Conservation (phyloP, 345 rosid genomes). For the Leavenworthia alabamica region DNA sequence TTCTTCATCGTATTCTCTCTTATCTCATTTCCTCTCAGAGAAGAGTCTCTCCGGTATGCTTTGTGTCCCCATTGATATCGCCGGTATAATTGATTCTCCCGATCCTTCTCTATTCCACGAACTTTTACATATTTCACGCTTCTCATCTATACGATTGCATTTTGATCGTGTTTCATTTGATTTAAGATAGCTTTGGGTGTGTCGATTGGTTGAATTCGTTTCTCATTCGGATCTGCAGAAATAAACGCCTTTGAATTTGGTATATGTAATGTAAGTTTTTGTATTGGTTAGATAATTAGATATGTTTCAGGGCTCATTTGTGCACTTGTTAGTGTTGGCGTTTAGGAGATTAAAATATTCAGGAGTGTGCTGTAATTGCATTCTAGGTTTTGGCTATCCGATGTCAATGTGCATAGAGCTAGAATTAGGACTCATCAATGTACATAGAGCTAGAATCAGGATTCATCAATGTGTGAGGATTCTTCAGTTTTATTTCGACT, state of each 20-base stretch:
- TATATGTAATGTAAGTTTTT: too few species aligned
- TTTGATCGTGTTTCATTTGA: too few species aligned
- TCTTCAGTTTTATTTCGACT: not conserved
- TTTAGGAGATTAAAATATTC: not conserved
- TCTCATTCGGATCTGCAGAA: not conserved
- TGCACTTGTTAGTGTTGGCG: too few species aligned
- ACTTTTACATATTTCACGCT: too few species aligned
- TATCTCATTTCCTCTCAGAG: not conserved
- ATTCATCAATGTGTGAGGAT: not conserved
- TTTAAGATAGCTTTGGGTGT: not conserved
- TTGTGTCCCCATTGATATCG: slow-evolving; percentile 13
- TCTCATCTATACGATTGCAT: too few species aligned
- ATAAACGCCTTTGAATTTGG: too few species aligned
- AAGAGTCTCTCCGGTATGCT: slow-evolving; percentile 27
- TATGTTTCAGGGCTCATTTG: too few species aligned
- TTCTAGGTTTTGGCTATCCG: not conserved
- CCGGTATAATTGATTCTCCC: slow-evolving; percentile 26
- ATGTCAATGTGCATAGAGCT: not conserved
- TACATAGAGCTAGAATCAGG: not conserved
- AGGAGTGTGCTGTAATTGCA: not conserved
- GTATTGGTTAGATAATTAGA: not conserved
- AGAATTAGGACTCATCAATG: not conserved
- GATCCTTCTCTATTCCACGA: slow-evolving; percentile 1
- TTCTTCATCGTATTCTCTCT: not conserved
- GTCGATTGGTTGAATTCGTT: not conserved